phyloP scores from a whole-genome alignment of 768 basidiomycete genomes.

The Tephrocybe sp. region DNA sequence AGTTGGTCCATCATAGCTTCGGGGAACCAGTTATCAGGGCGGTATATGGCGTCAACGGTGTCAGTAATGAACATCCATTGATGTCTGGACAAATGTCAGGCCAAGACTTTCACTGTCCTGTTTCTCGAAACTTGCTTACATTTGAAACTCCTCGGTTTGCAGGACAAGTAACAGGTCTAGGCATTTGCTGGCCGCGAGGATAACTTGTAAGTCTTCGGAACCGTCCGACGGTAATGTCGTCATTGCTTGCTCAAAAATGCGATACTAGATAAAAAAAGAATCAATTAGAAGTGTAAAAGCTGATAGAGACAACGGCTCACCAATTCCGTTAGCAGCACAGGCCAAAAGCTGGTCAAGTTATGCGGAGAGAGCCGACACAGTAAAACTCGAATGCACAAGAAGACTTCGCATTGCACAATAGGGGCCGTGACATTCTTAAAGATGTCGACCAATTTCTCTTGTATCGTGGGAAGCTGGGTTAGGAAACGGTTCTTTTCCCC shows the following conservation, averaged over 20 bases:
- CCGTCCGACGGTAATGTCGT: slow-evolving; percentile 70
- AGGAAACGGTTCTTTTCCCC: slow-evolving; percentile 92
- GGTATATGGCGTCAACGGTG: slow-evolving; percentile 92
- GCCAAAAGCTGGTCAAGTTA: slow-evolving; percentile 96
- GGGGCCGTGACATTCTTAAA: slow-evolving; percentile 77
- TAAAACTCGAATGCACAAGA: slow-evolving; percentile 87
- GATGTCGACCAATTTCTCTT: slow-evolving; percentile 95
- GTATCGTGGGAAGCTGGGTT: slow-evolving; percentile 87
- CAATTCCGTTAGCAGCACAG: slow-evolving; percentile 89
- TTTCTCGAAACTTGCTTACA: slow-evolving; percentile 45
- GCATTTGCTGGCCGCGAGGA: slow-evolving; percentile 91
- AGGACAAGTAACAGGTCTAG: slow-evolving; percentile 89
- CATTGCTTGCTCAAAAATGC: slow-evolving; percentile 84
- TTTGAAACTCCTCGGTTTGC: slow-evolving; percentile 97
- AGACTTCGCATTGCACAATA: slow-evolving; percentile 91
- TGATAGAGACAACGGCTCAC: slow-evolving; percentile 37
- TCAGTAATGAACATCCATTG: slow-evolving; percentile 99
- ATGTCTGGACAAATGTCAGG: slow-evolving; percentile 48
- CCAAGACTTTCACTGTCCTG: not conserved
- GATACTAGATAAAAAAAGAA: slow-evolving; percentile 51
- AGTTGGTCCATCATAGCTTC: slow-evolving; percentile 90
- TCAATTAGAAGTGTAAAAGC: not conserved
- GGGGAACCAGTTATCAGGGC: slow-evolving; percentile 78
- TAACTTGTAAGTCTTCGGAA: slow-evolving; percentile 78
- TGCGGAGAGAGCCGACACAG: slow-evolving; percentile 88